Evolutionary conservation across 2,329 filamentous ascomycete genomes (phyloP).

Genomic region (Claviceps arundinis): DNA sequence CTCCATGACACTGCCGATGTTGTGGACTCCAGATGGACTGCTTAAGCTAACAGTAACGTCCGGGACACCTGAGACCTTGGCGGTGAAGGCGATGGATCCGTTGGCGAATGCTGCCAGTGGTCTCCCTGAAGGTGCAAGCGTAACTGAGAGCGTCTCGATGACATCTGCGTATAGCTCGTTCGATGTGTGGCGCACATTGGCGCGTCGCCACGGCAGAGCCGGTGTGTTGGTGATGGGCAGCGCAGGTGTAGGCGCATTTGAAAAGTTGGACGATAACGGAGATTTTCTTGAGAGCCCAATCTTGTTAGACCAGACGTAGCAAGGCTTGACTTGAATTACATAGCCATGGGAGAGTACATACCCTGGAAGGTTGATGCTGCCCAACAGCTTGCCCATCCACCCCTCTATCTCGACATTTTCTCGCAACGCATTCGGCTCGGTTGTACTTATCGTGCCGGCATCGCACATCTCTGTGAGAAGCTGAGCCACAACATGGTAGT

Average conservation of each 20-base stretch:
- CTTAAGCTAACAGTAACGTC: slow-evolving; percentile 75
- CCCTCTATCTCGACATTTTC: slow-evolving; percentile 88
- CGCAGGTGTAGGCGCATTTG: slow-evolving; percentile 25
- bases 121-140: slow-evolving; percentile 77
- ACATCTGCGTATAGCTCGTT: slow-evolving; percentile 97
- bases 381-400: slow-evolving; percentile 76
- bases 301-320: neutral
- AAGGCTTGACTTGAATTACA: neutral
- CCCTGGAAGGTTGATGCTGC: slow-evolving; percentile 74
- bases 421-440: slow-evolving; percentile 81
- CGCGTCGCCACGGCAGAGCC: slow-evolving; percentile 71
- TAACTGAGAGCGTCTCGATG: slow-evolving; percentile 78
- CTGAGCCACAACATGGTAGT: slow-evolving; percentile 89
- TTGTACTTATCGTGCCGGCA: slow-evolving; percentile 75
- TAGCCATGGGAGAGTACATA: slow-evolving; percentile 19
- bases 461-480: slow-evolving; percentile 94
- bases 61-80: slow-evolving; percentile 87
- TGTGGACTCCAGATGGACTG: slow-evolving; percentile 68
- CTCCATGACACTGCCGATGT: slow-evolving; percentile 61
- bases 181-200: slow-evolving; percentile 87
- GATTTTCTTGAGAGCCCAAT: slow-evolving; percentile 22
- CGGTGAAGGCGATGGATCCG: slow-evolving; percentile 87
- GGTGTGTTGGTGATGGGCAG: slow-evolving; percentile 33
- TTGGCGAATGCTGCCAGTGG: slow-evolving; percentile 78
- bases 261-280: slow-evolving; percentile 23